Percentiles rank a stretch among this genome's conserved stretches.
phyloP scores from a whole-genome alignment of 305 asterid genomes.

The Fraxinus ornus region DNA sequence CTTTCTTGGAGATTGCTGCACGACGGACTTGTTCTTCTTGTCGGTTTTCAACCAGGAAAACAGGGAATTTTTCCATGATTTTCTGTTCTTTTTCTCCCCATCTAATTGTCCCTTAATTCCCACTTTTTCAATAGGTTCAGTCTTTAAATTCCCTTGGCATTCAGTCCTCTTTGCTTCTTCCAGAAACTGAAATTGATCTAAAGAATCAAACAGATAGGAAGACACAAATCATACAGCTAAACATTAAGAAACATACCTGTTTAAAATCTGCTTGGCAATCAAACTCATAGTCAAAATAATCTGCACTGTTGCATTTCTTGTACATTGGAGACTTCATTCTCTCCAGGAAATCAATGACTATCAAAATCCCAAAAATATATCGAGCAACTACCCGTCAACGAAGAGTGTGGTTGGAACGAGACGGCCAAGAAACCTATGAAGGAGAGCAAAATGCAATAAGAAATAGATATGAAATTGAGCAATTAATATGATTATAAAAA shows the following conservation, averaged over 20 bases:
- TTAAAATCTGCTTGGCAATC: conserved; percentile 61
- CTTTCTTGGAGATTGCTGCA: conserved; percentile 23
- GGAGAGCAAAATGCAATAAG: background rate
- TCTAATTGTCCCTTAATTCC: conserved; percentile 23
- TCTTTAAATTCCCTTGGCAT: conserved; percentile 15
- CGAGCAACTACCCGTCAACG: background rate
- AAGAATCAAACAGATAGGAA: background rate
- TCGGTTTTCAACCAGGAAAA: conserved; percentile 63
- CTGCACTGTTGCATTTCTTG: conserved; percentile 32
- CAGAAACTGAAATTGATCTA: conserved; percentile 48
- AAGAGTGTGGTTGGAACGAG: background rate
- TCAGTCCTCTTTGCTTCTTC: conserved; percentile 56
- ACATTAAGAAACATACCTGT: conserved; percentile 36
- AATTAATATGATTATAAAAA: background rate
- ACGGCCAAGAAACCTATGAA: background rate
- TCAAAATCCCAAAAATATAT: background rate
- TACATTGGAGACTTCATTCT: conserved; percentile 43
- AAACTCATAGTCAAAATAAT: conserved; percentile 38
- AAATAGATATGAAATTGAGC: background rate
- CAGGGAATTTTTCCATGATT: conserved; percentile 59
- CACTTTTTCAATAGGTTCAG: conserved; percentile 15
- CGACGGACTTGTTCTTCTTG: conserved; percentile 38
- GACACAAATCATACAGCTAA: background rate
- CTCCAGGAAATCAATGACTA: conserved; percentile 18
- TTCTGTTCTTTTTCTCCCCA: conserved; percentile 38